Conservation (phyloP, 208 protist species). For the Leishmania lainsoni region DNA sequence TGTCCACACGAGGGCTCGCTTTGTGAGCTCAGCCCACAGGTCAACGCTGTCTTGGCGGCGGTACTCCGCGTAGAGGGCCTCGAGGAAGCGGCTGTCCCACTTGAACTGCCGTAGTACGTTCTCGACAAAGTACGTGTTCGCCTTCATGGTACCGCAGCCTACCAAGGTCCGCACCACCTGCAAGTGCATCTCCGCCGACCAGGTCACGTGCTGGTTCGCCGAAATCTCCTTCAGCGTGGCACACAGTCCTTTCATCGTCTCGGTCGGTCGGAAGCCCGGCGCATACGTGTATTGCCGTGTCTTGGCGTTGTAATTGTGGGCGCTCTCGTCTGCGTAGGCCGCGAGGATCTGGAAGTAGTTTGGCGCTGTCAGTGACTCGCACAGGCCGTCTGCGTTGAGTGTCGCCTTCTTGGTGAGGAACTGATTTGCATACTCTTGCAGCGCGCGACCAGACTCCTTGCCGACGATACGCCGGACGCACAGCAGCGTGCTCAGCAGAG, state of each 20-base stretch:
- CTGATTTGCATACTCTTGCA: constrained; percentile 54
- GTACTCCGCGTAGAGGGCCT: constrained; percentile 89
- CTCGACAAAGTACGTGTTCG: constrained; percentile 90
- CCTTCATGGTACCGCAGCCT: constrained; percentile 88
- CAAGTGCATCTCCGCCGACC: constrained; percentile 89
- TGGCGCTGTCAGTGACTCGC: constrained; percentile 63
- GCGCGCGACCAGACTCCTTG: constrained; percentile 50
- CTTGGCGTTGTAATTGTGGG: constrained; percentile 50
- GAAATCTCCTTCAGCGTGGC: constrained; percentile 67
- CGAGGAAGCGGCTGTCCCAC: constrained; percentile 81
- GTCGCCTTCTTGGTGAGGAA: constrained; percentile 61
- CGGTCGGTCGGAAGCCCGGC: constrained; percentile 54
- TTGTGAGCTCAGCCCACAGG: constrained; percentile 88
- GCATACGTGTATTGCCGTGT: constrained; percentile 52
- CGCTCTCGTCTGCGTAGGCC: constrained; percentile 80
- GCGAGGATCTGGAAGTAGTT: constrained; percentile 82
- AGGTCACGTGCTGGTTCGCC: constrained; percentile 72
- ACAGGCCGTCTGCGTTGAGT: constrained; percentile 24
- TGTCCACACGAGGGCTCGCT: constrained; percentile 90
- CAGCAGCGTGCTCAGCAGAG: constrained; percentile 70
- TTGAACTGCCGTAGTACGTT: constrained; percentile 89
- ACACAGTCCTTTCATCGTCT: constrained; percentile 50
- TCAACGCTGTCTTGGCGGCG: constrained; percentile 83
- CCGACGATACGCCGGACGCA: constrained; percentile 62
- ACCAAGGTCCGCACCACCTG: constrained; percentile 80